phyloP scores from a whole-genome alignment of 108 stramenopile genomes.

The Mediolabrus comicus region DNA sequence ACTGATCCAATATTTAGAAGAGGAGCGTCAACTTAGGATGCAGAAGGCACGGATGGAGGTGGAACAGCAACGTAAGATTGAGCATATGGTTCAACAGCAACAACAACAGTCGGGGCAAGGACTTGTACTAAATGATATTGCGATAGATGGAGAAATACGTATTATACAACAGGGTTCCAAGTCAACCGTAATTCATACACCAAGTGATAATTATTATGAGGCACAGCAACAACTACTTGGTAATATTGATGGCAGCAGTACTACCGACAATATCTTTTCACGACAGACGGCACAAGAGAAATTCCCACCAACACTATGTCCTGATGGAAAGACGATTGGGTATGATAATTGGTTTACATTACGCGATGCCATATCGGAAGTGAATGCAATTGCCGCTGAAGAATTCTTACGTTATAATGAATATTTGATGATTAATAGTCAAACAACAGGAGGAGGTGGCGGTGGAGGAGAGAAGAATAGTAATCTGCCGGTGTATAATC shows the following conservation, averaged over 20 bases:
- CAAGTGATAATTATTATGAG: too few species aligned
- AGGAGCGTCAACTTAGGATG: slow-evolving; percentile 16
- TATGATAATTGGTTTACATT: slow-evolving; percentile 66
- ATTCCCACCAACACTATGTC: slow-evolving; percentile 57
- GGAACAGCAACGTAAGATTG: not conserved
- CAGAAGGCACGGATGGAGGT: slow-evolving; percentile 21
- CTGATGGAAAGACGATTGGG: slow-evolving; percentile 66
- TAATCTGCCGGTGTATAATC: slow-evolving; percentile 44
- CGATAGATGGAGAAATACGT: slow-evolving; percentile 15
- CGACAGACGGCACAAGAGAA: slow-evolving; percentile 16
- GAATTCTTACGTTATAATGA: slow-evolving; percentile 69
- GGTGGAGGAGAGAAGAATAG: slow-evolving; percentile 10
- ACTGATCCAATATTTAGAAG: not conserved
- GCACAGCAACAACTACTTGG: too few species aligned
- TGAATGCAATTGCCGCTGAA: slow-evolving; percentile 72
- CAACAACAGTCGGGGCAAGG: not conserved
- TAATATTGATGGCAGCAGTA: not conserved
- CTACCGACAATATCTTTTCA: not conserved
- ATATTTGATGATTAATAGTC: slow-evolving; percentile 58
- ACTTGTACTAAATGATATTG: too few species aligned
- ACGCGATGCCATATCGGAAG: slow-evolving; percentile 65
- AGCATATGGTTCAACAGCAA: not conserved
- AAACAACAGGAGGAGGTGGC: too few species aligned
- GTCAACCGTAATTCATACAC: not conserved
- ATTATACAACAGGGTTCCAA: slow-evolving; percentile 14